A percentile compares a stretch with the other conserved stretches of the same genome.
phyloP scores from a whole-genome alignment of 2,329 filamentous ascomycete species.

The Venturiaceae sp. region DNA sequence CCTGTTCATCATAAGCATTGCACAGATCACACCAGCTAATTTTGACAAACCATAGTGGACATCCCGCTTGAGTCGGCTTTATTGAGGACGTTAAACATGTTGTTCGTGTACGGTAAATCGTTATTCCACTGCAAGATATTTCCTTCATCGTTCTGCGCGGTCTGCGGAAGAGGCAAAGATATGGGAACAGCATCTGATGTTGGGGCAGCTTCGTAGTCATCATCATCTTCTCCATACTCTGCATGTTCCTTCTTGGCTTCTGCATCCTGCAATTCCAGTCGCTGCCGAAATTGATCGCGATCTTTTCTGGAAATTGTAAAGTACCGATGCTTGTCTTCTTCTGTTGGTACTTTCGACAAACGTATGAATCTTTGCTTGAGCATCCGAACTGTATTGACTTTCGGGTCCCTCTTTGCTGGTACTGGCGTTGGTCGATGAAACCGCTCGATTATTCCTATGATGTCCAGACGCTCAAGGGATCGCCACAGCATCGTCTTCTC shows the following conservation, averaged over 20 bases:
- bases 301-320: slow-evolving; percentile 2
- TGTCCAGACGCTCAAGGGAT: slow-evolving; percentile 11
- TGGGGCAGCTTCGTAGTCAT: slow-evolving; percentile 10
- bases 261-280: slow-evolving; percentile 4
- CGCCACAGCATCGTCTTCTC: slow-evolving; percentile 2
- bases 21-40: too few species aligned
- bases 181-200: not conserved
- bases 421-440: not conserved
- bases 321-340: slow-evolving; percentile 15
- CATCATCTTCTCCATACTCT: slow-evolving; percentile 9
- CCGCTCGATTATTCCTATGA: slow-evolving; percentile 8
- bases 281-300: slow-evolving; percentile 1
- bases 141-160: slow-evolving; percentile 16
- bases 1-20: slow-evolving; percentile 9
- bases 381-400: not conserved
- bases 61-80: slow-evolving; percentile 37
- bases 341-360: slow-evolving; percentile 14
- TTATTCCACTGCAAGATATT: slow-evolving; percentile 44
- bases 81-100: slow-evolving; percentile 40
- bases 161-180: not conserved
- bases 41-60: slow-evolving; percentile 34
- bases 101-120: slow-evolving; percentile 40
- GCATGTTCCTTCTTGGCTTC: slow-evolving; percentile 4
- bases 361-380: not conserved
- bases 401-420: not conserved